phyloP scores from a whole-genome alignment of 306 rosid species.

The Vigna reflexopilosa region DNA sequence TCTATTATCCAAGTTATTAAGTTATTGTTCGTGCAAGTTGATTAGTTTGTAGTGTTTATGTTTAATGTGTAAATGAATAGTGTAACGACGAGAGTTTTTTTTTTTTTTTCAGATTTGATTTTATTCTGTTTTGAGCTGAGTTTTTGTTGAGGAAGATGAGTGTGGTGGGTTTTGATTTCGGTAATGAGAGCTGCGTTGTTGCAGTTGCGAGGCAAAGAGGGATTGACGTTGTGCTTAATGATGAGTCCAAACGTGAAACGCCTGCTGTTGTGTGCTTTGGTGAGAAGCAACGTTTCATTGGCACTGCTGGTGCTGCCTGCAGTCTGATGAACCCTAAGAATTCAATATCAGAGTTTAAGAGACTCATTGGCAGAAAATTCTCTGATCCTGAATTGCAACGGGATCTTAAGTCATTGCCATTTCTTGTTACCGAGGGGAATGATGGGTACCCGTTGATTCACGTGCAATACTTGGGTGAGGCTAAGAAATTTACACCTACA shows the following conservation, averaged over 20 bases:
- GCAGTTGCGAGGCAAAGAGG: slow-evolving; percentile 97
- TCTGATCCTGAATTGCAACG: slow-evolving; percentile 81
- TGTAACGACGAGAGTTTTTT: neutral
- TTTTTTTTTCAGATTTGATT: neutral
- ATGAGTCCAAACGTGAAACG: slow-evolving; percentile 93
- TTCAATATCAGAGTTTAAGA: slow-evolving; percentile 81
- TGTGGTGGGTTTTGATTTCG: slow-evolving; percentile 97
- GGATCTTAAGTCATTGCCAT: slow-evolving; percentile 79
- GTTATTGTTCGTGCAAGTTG: neutral
- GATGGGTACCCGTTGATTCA: slow-evolving; percentile 89
- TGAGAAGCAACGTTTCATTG: slow-evolving; percentile 91
- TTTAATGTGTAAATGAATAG: neutral
- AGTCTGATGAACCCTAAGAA: slow-evolving; percentile 95
- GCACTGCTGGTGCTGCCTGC: slow-evolving; percentile 96
- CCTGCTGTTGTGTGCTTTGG: slow-evolving; percentile 94
- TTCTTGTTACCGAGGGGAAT: slow-evolving; percentile 68
- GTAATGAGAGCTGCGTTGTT: slow-evolving; percentile 93
- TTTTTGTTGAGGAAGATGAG: slow-evolving; percentile 65
- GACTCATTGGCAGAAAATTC: slow-evolving; percentile 73
- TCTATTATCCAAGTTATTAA: neutral
- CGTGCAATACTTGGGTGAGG: slow-evolving; percentile 73
- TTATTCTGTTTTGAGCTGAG: neutral
- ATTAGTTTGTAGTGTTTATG: neutral
- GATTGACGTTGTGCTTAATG: slow-evolving; percentile 95
- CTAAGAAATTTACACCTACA: slow-evolving; percentile 69